Percentiles rank a stretch among this genome's conserved stretches.
Conservation (phyloP, 192 early-diverging fungal species). For the Mortierella antarctica region DNA sequence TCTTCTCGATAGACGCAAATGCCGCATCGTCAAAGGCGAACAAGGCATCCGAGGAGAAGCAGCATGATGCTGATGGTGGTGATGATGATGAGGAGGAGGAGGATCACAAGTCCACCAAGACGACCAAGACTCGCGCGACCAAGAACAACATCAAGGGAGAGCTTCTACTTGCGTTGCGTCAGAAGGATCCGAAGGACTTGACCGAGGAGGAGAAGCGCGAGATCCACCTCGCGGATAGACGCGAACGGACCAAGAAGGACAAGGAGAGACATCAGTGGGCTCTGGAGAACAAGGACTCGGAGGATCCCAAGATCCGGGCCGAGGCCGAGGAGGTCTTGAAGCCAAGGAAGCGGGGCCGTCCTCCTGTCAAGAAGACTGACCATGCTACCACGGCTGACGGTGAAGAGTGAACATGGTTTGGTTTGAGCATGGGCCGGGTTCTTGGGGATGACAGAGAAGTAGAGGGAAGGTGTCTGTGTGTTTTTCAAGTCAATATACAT, state of each 20-base stretch:
- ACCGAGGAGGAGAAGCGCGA: slow-evolving; percentile 15
- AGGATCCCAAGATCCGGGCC: slow-evolving; percentile 7
- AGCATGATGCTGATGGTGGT: too few species aligned
- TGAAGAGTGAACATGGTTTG: background rate
- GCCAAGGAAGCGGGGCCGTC: background rate
- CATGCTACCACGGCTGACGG: background rate
- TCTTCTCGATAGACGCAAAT: too few species aligned
- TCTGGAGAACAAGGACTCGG: background rate
- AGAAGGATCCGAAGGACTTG: slow-evolving; percentile 6
- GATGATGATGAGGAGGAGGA: too few species aligned
- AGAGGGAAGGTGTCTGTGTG: too few species aligned
- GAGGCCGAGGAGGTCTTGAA: slow-evolving; percentile 2
- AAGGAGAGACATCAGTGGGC: background rate
- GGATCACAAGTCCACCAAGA: too few species aligned
- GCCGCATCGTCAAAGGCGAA: too few species aligned
- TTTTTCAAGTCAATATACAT: too few species aligned
- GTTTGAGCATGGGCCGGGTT: background rate
- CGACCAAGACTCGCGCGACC: slow-evolving; percentile 7
- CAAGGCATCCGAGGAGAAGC: too few species aligned
- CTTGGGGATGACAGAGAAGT: too few species aligned
- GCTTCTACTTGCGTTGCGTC: background rate
- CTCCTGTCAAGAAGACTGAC: background rate
- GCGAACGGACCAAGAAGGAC: background rate
- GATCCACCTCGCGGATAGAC: slow-evolving; percentile 5
- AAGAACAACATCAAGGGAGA: background rate